phyloP scores from a whole-genome alignment of 371 early-diverging fungal genomes.

The Lichtheimia corymbifera region DNA sequence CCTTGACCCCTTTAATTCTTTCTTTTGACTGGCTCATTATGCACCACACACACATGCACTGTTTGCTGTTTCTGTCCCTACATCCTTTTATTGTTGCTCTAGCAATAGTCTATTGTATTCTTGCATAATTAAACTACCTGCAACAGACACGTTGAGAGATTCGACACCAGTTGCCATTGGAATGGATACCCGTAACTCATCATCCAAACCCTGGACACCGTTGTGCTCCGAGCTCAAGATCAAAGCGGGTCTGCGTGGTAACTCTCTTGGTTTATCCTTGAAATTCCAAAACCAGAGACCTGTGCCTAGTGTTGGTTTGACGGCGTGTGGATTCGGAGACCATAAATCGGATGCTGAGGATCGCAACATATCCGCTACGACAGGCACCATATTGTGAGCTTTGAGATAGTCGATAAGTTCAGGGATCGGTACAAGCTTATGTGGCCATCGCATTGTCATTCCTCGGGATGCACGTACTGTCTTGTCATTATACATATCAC shows the following conservation, averaged over 20 bases:
- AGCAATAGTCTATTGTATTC: slow-evolving; percentile 51
- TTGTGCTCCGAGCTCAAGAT: slow-evolving; percentile 57
- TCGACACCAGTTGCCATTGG: slow-evolving; percentile 54
- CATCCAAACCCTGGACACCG: slow-evolving; percentile 38
- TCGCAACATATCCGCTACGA: slow-evolving; percentile 60
- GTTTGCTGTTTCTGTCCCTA: neutral
- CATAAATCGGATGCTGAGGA: slow-evolving; percentile 18
- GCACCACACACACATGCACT: neutral
- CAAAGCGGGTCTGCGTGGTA: slow-evolving; percentile 50
- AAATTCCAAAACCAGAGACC: slow-evolving; percentile 46
- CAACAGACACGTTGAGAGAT: slow-evolving; percentile 57
- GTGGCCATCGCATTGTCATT: slow-evolving; percentile 46
- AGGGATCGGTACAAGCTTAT: slow-evolving; percentile 17
- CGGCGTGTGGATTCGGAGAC: slow-evolving; percentile 22
- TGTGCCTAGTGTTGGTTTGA: slow-evolving; percentile 5
- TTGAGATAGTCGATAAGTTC: slow-evolving; percentile 34
- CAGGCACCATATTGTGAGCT: slow-evolving; percentile 39
- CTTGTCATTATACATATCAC: slow-evolving; percentile 59
- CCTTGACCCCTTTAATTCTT: neutral
- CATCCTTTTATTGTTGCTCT: slow-evolving; percentile 2
- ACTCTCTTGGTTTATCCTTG: slow-evolving; percentile 10
- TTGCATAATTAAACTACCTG: slow-evolving; percentile 58
- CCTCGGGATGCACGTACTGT: slow-evolving; percentile 54
- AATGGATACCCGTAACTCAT: slow-evolving; percentile 54
- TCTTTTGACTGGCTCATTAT: slow-evolving; percentile 1